Evolutionary conservation across 176 grass and related monocot genomes (phyloP), one percentile per base, ranked within the genome.

Genomic region (Aegilops umbellulata): DNA sequence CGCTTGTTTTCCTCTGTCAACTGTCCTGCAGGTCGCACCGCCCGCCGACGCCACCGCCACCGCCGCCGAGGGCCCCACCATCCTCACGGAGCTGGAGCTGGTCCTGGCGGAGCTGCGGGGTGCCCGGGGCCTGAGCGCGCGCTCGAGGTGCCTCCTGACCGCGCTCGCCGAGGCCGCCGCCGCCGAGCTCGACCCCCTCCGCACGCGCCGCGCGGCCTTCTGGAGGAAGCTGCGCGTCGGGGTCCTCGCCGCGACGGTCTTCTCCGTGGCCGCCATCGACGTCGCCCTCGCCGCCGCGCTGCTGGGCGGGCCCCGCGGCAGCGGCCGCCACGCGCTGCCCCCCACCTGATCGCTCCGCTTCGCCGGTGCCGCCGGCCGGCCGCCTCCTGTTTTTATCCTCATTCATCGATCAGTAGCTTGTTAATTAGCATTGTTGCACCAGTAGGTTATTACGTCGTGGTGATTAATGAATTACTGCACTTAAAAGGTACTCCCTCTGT

Each of bases 181-280:
- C 14, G 65, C 26, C 19, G 89, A 87, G 84, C 42, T 83, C 31
- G 22, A 66, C 20, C 3, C 42, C 10, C 41, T 60, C 65, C 57
- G 74, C 73, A 67, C 55, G 0, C 84, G 88, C 75, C 73, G 84
- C 42, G 74, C 84, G 39, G 57, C 80, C 32, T 86, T 90, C 74
- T 90, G 84, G 89, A 67, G 74, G 4, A 90, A 87, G 84, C 65
- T 83, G 42, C 89, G 84, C 25, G 65, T 87, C 32, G 41, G 20
- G 12, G 14, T 87, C 80, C 84, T 90, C 65, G 65, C 89, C 25
- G 42, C 42, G 41, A 79, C 74, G 20, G 65, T 90, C 80, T 47
- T 60, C 65, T 27, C 80, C 41, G 74, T 90, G 65, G 58, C 44
- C 55, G 74, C 74, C 65, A 30, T 83, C 4, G 89, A 90, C 74